Conservation (phyloP, 257 asterid genomes). For the Capsicum chinense region DNA sequence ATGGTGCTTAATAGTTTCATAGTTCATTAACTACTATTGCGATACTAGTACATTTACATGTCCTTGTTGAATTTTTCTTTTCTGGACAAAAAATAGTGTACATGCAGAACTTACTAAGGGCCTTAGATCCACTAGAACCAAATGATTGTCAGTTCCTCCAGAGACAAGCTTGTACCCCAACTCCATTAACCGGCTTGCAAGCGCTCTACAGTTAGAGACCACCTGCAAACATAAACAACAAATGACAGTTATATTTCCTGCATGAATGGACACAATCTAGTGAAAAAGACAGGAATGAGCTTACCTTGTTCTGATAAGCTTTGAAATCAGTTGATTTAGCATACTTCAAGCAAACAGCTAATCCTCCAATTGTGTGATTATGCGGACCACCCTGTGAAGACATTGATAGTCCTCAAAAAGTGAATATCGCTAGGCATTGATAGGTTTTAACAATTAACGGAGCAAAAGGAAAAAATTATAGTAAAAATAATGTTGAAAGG, state of each 20-base stretch:
- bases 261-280: conserved; percentile 1
- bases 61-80: neutral
- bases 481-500: neutral
- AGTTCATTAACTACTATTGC: neutral
- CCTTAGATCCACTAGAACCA: conserved; percentile 95
- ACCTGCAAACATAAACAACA: conserved; percentile 48
- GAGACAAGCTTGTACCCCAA: conserved; percentile 87
- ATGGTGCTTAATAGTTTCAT: neutral
- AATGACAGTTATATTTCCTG: neutral
- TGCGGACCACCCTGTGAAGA: conserved; percentile 88
- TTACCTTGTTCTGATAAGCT: conserved; percentile 79
- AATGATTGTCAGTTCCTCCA: conserved; percentile 97
- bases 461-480: neutral
- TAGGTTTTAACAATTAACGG: neutral
- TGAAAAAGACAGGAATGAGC: neutral
- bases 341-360: conserved; percentile 81
- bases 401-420: too few species aligned
- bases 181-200: conserved; percentile 70
- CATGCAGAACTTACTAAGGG: conserved; percentile 62
- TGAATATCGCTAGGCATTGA: neutral
- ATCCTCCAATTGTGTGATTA: conserved; percentile 92
- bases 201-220: conserved; percentile 88
- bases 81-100: neutral
- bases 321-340: conserved; percentile 79
- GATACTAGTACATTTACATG: neutral